These are phyloP conservation scores for Calophaca sinica DNA, from an alignment of 306 rosid genomes.

Conservation along the genomic window DNA sequence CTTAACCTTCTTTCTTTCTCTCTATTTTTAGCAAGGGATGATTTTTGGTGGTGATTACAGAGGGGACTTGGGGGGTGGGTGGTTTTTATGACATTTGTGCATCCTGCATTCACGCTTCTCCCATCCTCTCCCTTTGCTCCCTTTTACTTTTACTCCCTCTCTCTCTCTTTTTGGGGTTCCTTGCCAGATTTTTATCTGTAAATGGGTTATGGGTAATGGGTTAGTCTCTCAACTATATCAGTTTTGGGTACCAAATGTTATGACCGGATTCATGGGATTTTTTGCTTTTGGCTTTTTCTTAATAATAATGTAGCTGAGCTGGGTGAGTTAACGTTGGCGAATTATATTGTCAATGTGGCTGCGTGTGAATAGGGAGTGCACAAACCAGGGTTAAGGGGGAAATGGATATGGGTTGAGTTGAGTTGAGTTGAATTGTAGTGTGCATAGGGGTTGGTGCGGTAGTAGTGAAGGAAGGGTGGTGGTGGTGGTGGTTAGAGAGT, in stretches of 20 bases:
- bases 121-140: conserved; percentile 13
- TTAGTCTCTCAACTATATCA: conserved; percentile 27
- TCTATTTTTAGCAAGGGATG: conserved; percentile 67
- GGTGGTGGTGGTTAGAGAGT: conserved; percentile 58
- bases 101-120: conserved; percentile 61
- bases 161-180: neutral
- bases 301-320: conserved; percentile 8
- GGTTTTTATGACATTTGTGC: conserved; percentile 84
- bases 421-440: conserved; percentile 22
- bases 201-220: conserved; percentile 54
- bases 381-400: conserved; percentile 55
- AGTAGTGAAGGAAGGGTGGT: conserved; percentile 22
- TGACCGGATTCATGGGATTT: conserved; percentile 52
- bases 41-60: conserved; percentile 48
- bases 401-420: neutral
- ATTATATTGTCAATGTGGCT: conserved; percentile 37
- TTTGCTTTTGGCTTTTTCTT: conserved; percentile 39
- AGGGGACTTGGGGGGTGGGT: neutral
- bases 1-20: neutral
- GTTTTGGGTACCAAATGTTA: conserved; percentile 61
- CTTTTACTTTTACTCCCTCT: conserved; percentile 50
- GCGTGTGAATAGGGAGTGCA: conserved; percentile 42
- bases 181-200: conserved; percentile 51
- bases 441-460: conserved; percentile 48
- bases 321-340: conserved; percentile 20